Conservation (phyloP, 2,329 filamentous ascomycete genomes). For the Sarocladiaceae sp. region DNA sequence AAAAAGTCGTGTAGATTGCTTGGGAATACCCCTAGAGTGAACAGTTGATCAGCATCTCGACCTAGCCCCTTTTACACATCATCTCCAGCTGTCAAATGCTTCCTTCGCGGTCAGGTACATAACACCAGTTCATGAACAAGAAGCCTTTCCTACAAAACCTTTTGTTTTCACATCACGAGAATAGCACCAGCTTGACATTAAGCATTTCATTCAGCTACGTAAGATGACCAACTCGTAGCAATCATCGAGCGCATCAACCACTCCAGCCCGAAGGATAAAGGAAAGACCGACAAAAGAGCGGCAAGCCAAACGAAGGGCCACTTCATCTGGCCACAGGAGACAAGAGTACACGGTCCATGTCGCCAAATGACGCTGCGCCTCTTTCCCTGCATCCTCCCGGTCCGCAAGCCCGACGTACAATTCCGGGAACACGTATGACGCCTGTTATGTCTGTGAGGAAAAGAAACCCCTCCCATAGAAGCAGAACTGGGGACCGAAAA, state of each 20-base stretch:
- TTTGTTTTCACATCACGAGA: conserved; percentile 12
- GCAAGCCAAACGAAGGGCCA: conserved; percentile 9
- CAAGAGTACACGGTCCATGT: conserved; percentile 2
- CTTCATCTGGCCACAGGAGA: not conserved
- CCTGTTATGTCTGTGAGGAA: conserved; percentile 21
- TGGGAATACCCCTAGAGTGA: too few relatives aligned
- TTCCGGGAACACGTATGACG: conserved; percentile 27
- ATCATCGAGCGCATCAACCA: conserved; percentile 31
- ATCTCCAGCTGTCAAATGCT: too few relatives aligned
- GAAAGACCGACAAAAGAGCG: conserved; percentile 28
- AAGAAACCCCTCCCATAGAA: conserved; percentile 3
- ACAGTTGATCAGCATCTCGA: too few relatives aligned
- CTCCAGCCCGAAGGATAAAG: conserved; percentile 25
- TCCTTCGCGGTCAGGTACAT: too few relatives aligned
- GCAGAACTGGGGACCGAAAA: conserved; percentile 6
- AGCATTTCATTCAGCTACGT: conserved; percentile 33
- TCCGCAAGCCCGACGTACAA: conserved; percentile 20
- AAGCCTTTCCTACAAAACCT: too few relatives aligned
- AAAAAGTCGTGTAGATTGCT: too few relatives aligned
- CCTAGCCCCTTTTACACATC: too few relatives aligned
- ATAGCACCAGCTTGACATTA: conserved; percentile 20
- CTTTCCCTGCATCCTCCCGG: not conserved
- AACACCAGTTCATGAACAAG: too few relatives aligned
- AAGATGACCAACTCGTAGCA: conserved; percentile 29
- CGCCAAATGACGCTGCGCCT: conserved; percentile 21